Evolutionary conservation across 2,329 filamentous ascomycete genomes (phyloP).

Genomic region (Calycina herbarum): DNA sequence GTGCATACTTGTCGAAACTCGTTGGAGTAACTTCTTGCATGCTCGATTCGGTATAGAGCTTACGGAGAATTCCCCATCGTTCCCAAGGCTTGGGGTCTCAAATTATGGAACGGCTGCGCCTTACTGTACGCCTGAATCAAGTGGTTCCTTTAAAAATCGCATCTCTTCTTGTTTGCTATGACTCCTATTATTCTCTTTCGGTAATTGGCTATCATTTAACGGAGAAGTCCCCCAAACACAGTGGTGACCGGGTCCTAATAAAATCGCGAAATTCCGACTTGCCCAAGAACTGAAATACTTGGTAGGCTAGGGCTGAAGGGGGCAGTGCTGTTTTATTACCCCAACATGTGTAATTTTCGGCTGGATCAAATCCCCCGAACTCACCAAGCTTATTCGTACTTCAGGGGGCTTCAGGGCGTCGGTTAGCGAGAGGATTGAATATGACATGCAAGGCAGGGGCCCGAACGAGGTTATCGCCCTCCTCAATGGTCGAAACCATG

Average conservation of each 20-base stretch:
- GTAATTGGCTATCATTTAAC: not conserved
- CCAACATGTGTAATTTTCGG: constrained; percentile 3
- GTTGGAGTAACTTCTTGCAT: no score
- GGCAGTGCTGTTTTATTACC: constrained; percentile 5
- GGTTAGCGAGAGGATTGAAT: constrained; percentile 4
- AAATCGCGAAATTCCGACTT: not conserved
- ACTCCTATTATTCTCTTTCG: not conserved
- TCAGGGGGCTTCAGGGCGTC: not conserved
- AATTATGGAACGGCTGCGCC: not conserved
- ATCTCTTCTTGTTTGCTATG: no score
- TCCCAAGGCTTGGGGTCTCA: not conserved
- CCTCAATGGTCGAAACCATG: not conserved
- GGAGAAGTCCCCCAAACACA: not conserved
- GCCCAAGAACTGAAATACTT: not conserved
- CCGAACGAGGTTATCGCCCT: not conserved
- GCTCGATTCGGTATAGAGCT: no score
- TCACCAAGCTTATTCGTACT: constrained; percentile 1
- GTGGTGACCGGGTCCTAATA: not conserved
- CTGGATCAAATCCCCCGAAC: not conserved
- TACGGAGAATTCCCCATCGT: no score
- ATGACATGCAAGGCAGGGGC: constrained; percentile 3
- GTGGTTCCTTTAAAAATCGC: not conserved
- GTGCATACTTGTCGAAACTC: no score
- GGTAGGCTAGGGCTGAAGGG: constrained; percentile 1
- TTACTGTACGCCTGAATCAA: not conserved